Conservation (phyloP, 148 eudicot genomes). For the Fagopyrum esculentum region DNA sequence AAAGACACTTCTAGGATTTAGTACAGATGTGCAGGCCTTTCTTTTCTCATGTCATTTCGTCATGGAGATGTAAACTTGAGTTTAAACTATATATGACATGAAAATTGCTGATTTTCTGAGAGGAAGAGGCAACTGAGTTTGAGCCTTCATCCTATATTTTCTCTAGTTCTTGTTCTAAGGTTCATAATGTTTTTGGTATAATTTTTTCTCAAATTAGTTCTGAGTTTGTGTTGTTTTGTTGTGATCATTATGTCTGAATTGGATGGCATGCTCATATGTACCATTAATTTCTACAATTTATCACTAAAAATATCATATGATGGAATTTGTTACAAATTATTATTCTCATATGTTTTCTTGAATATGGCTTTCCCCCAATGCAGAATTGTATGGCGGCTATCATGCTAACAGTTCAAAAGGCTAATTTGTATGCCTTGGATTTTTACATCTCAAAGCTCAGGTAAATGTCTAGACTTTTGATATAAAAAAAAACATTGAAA, state of each 20-base stretch:
- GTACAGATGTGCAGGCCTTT: not conserved
- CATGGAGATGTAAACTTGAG: not conserved
- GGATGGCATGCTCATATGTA: not conserved
- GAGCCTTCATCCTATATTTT: not conserved
- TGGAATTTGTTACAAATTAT: not conserved
- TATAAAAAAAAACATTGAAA: not conserved
- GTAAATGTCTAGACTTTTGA: constrained; percentile 25
- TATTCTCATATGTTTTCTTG: not conserved
- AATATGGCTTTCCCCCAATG: constrained; percentile 18
- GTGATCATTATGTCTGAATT: not conserved
- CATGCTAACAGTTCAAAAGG: constrained; percentile 88
- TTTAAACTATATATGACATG: no score
- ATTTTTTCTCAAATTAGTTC: not conserved
- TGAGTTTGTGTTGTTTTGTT: not conserved
- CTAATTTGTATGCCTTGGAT: constrained; percentile 55
- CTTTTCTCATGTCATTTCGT: not conserved
- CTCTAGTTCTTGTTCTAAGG: not conserved
- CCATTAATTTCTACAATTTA: not conserved
- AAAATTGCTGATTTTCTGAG: not conserved
- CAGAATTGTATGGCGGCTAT: constrained; percentile 82
- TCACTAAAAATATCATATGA: not conserved
- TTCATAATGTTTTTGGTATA: not conserved
- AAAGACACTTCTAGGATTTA: not conserved
- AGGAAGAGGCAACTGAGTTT: not conserved
- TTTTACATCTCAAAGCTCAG: constrained; percentile 62